A percentile compares a stretch with the other conserved stretches of the same genome.
phyloP scores from a whole-genome alignment of 2,329 filamentous ascomycete species.

The Xylariaceae sp. region DNA sequence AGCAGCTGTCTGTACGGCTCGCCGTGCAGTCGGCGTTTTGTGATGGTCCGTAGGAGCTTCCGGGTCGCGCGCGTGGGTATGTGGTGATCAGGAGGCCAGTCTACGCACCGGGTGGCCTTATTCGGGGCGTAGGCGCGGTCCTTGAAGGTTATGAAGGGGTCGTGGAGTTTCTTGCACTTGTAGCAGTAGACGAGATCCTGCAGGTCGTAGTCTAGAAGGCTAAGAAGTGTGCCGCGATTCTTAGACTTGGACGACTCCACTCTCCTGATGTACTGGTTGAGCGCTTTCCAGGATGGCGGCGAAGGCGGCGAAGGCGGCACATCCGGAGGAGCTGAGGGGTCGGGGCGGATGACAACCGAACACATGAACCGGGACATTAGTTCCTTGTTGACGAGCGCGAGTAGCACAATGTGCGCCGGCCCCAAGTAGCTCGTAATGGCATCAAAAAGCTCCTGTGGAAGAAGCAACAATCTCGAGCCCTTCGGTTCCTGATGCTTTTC shows the following conservation, averaged over 20 bases:
- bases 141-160: constrained; percentile 27
- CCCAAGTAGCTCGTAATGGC: constrained; percentile 27
- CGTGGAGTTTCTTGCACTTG: constrained; percentile 30
- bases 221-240: constrained; percentile 25
- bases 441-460: constrained; percentile 32
- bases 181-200: constrained; percentile 31
- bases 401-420: constrained; percentile 21
- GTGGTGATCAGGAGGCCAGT: constrained; percentile 28
- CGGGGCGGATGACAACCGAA: constrained; percentile 2
- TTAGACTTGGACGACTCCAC: constrained; percentile 17
- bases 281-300: constrained; percentile 13
- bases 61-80: constrained; percentile 31
- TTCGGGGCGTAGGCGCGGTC: constrained; percentile 23
- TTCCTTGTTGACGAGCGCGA: constrained; percentile 34
- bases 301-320: too few species aligned
- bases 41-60: constrained; percentile 30
- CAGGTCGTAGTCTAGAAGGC: constrained; percentile 28
- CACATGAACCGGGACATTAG: constrained; percentile 25
- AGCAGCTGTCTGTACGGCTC: constrained; percentile 25
- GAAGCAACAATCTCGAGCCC: constrained; percentile 16
- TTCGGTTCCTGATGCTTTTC: background rate
- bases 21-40: constrained; percentile 26
- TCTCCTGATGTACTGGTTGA: constrained; percentile 22
- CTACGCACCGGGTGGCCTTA: constrained; percentile 23
- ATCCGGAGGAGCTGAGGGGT: constrained; percentile 1